Conservation (phyloP, 352 stramenopile genomes). For the Elongisporangium anandrum region DNA sequence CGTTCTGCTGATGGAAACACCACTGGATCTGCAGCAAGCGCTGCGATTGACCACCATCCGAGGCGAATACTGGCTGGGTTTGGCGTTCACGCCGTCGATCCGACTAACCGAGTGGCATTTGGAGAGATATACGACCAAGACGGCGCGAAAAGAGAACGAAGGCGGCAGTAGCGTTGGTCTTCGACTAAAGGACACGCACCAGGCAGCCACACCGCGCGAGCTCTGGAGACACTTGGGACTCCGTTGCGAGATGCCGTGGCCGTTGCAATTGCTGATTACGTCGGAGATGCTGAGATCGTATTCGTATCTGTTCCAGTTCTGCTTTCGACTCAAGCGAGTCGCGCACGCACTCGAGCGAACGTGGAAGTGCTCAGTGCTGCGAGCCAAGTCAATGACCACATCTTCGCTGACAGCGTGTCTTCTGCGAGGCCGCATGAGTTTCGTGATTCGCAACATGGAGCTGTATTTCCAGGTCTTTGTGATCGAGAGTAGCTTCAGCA, state of each 20-base stretch:
- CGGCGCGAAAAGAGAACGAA: constrained; percentile 12
- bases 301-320: constrained; percentile 73
- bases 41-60: constrained; percentile 28
- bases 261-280: constrained; percentile 63
- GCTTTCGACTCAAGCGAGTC: constrained; percentile 72
- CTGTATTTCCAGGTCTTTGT: constrained; percentile 79
- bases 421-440: constrained; percentile 66
- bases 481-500: constrained; percentile 57
- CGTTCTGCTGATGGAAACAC: constrained; percentile 35
- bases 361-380: constrained; percentile 49
- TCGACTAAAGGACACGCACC: constrained; percentile 29
- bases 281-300: constrained; percentile 53
- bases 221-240: constrained; percentile 57
- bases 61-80: constrained; percentile 49
- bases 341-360: constrained; percentile 56
- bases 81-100: constrained; percentile 35
- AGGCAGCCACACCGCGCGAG: constrained; percentile 35
- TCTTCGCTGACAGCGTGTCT: constrained; percentile 15
- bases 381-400: constrained; percentile 16
- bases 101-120: constrained; percentile 40
- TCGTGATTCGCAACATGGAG: constrained; percentile 68
- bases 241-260: constrained; percentile 50
- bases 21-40: constrained; percentile 42
- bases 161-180: constrained; percentile 2
- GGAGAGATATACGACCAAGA: constrained; percentile 47